These are phyloP conservation scores for Adansonia grandidieri DNA, from an alignment of 441 rosid species.

Conservation along the genomic window DNA sequence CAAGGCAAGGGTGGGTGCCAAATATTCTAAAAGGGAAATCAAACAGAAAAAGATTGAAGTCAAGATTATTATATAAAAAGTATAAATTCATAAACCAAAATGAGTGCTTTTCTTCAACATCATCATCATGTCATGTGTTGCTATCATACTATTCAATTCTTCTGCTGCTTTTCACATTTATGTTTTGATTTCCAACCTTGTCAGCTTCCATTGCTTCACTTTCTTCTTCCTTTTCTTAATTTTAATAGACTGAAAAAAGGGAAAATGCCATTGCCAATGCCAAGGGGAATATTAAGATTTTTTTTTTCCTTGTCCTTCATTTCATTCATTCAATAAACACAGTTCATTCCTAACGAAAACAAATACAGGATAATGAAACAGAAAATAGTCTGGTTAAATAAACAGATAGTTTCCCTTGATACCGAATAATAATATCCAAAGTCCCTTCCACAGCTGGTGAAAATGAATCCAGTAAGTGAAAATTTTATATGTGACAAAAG, in stretches of 20 bases:
- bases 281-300: neutral
- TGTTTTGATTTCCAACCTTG: constrained; percentile 14
- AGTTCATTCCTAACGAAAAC: neutral
- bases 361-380: neutral
- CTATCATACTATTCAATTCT: neutral
- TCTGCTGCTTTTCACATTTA: neutral
- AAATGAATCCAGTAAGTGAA: constrained; percentile 48
- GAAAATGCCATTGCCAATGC: no score
- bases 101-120: constrained; percentile 15
- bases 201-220: neutral
- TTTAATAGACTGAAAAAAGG: neutral
- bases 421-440: constrained; percentile 13
- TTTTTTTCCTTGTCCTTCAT: neutral
- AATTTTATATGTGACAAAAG: constrained; percentile 23
- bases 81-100: constrained; percentile 25
- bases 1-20: neutral
- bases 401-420: no score
- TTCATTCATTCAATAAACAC: neutral
- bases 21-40: neutral
- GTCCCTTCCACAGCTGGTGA: constrained; percentile 42
- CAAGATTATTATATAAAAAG: constrained; percentile 1
- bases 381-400: no score
- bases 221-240: no score
- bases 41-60: neutral
- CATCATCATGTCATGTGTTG: neutral